These are phyloP conservation scores for Herpetospermum pedunculosum DNA, from an alignment of 306 rosid genomes.

Conservation along the genomic window DNA sequence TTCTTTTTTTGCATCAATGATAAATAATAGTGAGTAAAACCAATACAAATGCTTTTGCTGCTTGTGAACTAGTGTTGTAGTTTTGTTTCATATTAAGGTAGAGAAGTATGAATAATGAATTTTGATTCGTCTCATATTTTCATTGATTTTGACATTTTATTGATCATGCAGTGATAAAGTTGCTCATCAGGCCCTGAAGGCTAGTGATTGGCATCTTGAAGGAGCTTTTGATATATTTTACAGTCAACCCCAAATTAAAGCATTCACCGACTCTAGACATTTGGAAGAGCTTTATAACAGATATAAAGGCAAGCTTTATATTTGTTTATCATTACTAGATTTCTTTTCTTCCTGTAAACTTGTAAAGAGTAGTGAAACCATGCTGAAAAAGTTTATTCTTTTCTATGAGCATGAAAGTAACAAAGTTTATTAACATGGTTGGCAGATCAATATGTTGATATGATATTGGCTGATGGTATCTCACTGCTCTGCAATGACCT, in stretches of 20 bases:
- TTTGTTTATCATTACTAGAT: conserved; percentile 1
- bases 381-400: background rate
- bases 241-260: conserved; percentile 77
- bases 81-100: background rate
- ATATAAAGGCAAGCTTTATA: conserved; percentile 71
- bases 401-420: background rate
- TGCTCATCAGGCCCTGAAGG: conserved; percentile 74
- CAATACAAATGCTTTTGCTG: background rate
- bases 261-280: conserved; percentile 73
- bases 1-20: background rate
- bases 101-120: background rate
- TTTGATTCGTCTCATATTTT: background rate
- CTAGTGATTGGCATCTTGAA: conserved; percentile 97
- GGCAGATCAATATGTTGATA: conserved; percentile 68
- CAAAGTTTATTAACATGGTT: background rate
- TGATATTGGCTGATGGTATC: conserved; percentile 92
- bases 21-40: background rate
- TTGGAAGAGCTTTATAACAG: conserved; percentile 92
- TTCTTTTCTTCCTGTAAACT: background rate
- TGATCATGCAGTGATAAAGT: conserved; percentile 60
- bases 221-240: conserved; percentile 95
- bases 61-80: background rate
- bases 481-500: conserved; percentile 82
- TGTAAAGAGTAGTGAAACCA: background rate
- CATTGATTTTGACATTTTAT: background rate